Base-by-base conservation (phyloP, 106 monocot genomes). In the Acorus calamus region DNA sequence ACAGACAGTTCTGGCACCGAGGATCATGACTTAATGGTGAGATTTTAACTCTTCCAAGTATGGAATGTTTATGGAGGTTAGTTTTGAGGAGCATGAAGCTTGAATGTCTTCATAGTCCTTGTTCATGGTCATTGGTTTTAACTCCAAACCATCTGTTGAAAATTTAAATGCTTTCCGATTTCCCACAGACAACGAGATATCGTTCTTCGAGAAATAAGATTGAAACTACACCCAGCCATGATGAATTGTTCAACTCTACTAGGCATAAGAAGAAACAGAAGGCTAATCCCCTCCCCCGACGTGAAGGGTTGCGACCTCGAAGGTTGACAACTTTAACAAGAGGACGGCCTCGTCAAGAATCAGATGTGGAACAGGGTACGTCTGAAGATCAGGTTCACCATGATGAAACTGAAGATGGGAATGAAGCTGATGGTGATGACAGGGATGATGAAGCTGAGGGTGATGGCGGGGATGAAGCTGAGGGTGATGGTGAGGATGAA, bases 21-120 rank as follows among this genome's bases (percentile, higher is more conserved):
- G 58, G 89, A 98, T 87, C 77, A 87, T 60, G 92, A 98, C 70
- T 69, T 96, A 73, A 91, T 96, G 91, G 94, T 96, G 75, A 86
- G 83, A 71, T 74, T 88, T 74, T 67, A 65, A 63, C 68, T 85
- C 74, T 68, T 55, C 42, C 68, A 75, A 67, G 46, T 65, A 66
- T 78, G 62, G 53, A 77, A 69, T 88, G 44, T 73, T 80, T 81
- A 61, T 69, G 61, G 70, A 82, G 74, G 57, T 74, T 63, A 77
- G 64, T 65, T 71, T 42, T 64, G 46, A 66, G 79, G 67, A 49
- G 11, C 11, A 12, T 66, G 56, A 53, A 71, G 44, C 45, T 52
- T 74, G 11, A 53, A 61, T 52, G 11, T 51, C 14, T 62, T 42
- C 11, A 12, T 7, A 11, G 9, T 7, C 47, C 46, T 6, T 50